Evolutionary conservation across 768 basidiomycete genomes (phyloP), one percentile per base, ranked within the genome.

Genomic region (Roridomyces roridus): DNA sequence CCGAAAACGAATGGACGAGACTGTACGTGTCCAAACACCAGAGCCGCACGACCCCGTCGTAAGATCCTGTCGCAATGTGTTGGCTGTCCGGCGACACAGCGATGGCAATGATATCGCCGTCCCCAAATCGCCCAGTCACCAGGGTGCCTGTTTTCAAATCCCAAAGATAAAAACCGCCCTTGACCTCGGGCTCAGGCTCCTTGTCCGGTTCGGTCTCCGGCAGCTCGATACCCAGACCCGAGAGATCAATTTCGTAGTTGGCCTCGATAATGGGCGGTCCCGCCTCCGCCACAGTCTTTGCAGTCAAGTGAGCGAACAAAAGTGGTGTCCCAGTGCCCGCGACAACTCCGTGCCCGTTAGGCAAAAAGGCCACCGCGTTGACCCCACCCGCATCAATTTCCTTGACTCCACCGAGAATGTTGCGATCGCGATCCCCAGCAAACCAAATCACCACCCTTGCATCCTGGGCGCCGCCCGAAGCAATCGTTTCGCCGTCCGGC

Each of bases 401-500:
- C 23, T 14, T 21, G 12, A 8, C 23, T 7, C 18, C 10, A 23
- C 20, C 20, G 42, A 24, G n/a, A 8, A 43, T 21, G 24, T 43
- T 17, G 23, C 42, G 20, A 43, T 43, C 23, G 23, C 42, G 20
- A 21, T 14, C 24, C 24, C 23, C 42, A 24, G n/a, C 20, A 43
- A 9, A 7, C 42, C 42, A 43, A 23, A 43, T 21, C 20, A 20
- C 12, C 42, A 43, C 42, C 20, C 10, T 43, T 21, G 10, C 20
- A 43, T 43, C 42, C 23, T 20, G 20, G 20, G 42, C 20, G 9
- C 42, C 42, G 3, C 53, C 46, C 2, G 53, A 47, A 5, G 20
- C 53, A 21, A 55, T 47, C 37, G 5, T 44, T 23, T 10, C 18
- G 8, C 53, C 46, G 35, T 55, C 53, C 4, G 44, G 53, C 6